These are phyloP conservation scores for Russula abietina DNA, from an alignment of 768 basidiomycete genomes.

Conservation along the genomic window DNA sequence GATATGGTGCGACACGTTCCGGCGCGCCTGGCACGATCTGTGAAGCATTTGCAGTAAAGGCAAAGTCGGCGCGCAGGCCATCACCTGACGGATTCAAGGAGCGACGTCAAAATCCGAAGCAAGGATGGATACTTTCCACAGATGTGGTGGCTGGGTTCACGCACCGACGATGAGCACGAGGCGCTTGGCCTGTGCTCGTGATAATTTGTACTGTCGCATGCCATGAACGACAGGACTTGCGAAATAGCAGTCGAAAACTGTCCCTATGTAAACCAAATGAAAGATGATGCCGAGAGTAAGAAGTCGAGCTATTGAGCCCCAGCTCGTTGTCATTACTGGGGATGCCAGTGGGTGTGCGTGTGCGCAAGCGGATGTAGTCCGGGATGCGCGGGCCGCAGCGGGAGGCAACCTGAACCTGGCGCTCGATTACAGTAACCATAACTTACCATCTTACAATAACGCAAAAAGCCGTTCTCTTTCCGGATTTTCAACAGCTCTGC, in stretches of 20 bases:
- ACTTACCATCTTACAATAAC: too few relatives aligned
- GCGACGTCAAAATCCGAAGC: background rate
- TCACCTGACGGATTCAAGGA: constrained; percentile 46
- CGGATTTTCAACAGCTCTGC: background rate
- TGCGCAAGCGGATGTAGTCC: background rate
- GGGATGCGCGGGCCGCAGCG: background rate
- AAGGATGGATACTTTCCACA: background rate
- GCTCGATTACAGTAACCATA: too few relatives aligned
- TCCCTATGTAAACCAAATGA: constrained; percentile 65
- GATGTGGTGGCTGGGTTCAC: constrained; percentile 20
- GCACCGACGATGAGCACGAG: constrained; percentile 76
- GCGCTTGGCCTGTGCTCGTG: constrained; percentile 53
- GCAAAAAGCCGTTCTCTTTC: too few relatives aligned
- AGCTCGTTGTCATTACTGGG: constrained; percentile 9
- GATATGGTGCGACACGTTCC: constrained; percentile 63
- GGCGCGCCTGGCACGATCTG: constrained; percentile 45
- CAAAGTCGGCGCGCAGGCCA: constrained; percentile 75
- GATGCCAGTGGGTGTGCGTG: too few relatives aligned
- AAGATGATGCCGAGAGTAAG: constrained; percentile 66
- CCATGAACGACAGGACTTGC: constrained; percentile 76
- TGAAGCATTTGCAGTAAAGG: constrained; percentile 62
- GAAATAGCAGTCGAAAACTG: constrained; percentile 85
- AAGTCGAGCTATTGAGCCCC: constrained; percentile 31
- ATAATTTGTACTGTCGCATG: constrained; percentile 52
- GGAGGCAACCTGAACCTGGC: too few relatives aligned